Conservation (phyloP, 169 alveolate species). For the Amoebophrya sp. region DNA sequence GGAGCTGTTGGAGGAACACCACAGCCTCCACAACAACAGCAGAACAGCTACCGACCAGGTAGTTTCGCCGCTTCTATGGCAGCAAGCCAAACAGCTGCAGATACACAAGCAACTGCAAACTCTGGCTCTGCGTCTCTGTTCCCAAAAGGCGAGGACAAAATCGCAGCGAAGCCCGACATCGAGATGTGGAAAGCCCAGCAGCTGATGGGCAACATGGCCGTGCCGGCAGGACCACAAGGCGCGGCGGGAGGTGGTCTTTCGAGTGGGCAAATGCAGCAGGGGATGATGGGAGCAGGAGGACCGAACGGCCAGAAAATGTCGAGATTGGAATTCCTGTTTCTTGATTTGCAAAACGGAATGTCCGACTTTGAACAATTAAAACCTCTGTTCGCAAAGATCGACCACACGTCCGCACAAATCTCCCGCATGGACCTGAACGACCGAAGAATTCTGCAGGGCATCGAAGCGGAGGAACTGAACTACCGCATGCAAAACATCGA, state of each 20-base stretch:
- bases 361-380: not conserved
- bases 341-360: not conserved
- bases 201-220: conserved; percentile 7
- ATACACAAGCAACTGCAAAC: not conserved
- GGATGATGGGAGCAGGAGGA: not conserved
- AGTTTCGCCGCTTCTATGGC: too few relatives aligned
- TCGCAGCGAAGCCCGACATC: not conserved
- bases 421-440: not conserved
- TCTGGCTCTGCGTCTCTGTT: not conserved
- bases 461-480: not conserved
- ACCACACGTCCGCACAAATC: not conserved
- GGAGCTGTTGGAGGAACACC: not conserved
- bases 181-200: conserved; percentile 14
- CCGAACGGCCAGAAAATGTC: not conserved
- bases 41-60: not conserved
- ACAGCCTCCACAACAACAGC: not conserved
- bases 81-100: too few relatives aligned
- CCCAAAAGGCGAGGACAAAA: not conserved
- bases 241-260: not conserved
- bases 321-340: not conserved
- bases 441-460: not conserved
- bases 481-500: not conserved
- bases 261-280: not conserved
- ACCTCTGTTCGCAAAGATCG: not conserved
- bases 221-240: not conserved